Conservation (phyloP, 352 stramenopile genomes). For the Aphanomyces euteiches region DNA sequence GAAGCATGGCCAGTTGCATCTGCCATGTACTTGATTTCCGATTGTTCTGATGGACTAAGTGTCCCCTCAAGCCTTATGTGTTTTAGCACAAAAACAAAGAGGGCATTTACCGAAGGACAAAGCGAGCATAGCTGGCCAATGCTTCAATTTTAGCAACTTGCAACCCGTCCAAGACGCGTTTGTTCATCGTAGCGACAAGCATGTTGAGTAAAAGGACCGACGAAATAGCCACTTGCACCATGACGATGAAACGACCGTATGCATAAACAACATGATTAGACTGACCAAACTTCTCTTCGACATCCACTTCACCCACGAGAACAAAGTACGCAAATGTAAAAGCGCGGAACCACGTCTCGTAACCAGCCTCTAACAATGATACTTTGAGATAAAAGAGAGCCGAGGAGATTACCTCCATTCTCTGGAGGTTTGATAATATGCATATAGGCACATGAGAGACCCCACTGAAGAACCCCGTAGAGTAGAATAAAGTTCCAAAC, state of each 20-base stretch:
- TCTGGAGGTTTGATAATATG: constrained; percentile 13
- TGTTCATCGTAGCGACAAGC: constrained; percentile 26
- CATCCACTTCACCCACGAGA: constrained; percentile 11
- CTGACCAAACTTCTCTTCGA: constrained; percentile 3
- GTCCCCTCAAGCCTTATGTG: constrained; percentile 12
- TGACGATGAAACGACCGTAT: constrained; percentile 1
- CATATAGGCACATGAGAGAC: constrained; percentile 20
- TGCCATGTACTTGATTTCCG: constrained; percentile 4
- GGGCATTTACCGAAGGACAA: constrained; percentile 14
- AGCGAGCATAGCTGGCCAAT: constrained; percentile 20
- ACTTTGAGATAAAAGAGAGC: not conserved
- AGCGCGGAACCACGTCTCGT: constrained; percentile 14
- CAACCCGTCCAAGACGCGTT: constrained; percentile 17
- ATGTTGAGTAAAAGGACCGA: constrained; percentile 20
- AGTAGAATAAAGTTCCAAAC: constrained; percentile 24
- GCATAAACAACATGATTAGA: constrained; percentile 5
- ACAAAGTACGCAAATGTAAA: constrained; percentile 27
- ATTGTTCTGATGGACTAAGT: not conserved
- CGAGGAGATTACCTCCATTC: not conserved
- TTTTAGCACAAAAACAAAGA: not conserved
- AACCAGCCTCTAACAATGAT: constrained; percentile 12
- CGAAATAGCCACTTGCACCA: constrained; percentile 10
- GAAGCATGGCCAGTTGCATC: not conserved
- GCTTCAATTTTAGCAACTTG: constrained; percentile 21
- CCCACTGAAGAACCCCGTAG: constrained; percentile 21